Conservation (phyloP, 1,284 basidiomycete genomes). For the Sphaerobolus stellatus region DNA sequence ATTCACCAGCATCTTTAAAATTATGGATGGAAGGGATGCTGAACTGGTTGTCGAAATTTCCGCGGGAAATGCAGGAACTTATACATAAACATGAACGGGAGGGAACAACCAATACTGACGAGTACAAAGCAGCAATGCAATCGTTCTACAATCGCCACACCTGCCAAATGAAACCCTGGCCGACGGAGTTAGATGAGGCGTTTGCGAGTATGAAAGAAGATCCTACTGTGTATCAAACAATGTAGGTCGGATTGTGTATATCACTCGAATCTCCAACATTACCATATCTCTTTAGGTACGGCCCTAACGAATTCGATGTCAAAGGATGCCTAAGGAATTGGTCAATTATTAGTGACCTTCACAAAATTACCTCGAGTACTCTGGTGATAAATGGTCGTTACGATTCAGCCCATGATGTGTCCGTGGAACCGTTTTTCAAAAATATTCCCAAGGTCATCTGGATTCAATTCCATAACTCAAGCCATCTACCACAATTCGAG, state of each 20-base stretch:
- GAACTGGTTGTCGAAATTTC: conserved; percentile 36
- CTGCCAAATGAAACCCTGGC: conserved; percentile 43
- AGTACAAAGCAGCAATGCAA: conserved; percentile 45
- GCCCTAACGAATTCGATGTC: conserved; percentile 51
- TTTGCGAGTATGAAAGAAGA: conserved; percentile 33
- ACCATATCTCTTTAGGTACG: conserved; percentile 38
- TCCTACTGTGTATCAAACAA: conserved; percentile 49
- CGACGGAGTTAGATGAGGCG: conserved; percentile 33
- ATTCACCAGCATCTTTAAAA: conserved; percentile 32
- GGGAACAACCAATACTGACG: conserved; percentile 43
- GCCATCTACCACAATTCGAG: not conserved
- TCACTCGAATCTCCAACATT: not conserved
- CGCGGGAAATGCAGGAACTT: conserved; percentile 41
- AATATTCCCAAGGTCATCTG: not conserved
- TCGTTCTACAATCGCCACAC: conserved; percentile 45
- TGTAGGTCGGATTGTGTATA: conserved; percentile 29
- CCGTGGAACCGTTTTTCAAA: not conserved
- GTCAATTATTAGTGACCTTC: conserved; percentile 44
- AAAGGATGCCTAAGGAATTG: conserved; percentile 50
- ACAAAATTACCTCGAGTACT: conserved; percentile 47
- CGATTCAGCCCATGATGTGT: not conserved
- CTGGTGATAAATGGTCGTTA: conserved; percentile 47
- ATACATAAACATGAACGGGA: conserved; percentile 47
- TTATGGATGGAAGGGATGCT: conserved; percentile 39
- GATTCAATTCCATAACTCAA: not conserved